phyloP scores from a whole-genome alignment of 768 basidiomycete genomes.

The Rhizopogon vinicolor region DNA sequence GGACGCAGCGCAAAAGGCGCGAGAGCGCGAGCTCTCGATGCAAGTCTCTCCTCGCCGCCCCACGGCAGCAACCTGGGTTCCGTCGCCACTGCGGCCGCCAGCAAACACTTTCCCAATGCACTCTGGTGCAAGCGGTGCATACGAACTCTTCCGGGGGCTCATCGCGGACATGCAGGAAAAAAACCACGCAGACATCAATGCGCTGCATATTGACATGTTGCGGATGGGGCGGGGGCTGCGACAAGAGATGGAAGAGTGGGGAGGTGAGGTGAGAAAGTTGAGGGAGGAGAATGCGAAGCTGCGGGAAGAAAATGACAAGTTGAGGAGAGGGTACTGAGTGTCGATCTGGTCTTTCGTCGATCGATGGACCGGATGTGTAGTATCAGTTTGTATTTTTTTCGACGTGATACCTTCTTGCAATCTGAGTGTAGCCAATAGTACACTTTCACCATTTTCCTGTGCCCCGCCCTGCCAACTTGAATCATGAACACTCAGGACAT shows the following conservation, averaged over 20 bases:
- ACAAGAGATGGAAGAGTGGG: slow-evolving; percentile 56
- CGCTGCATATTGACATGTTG: slow-evolving; percentile 69
- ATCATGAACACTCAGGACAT: no score
- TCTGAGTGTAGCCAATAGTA: not conserved
- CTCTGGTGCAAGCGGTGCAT: slow-evolving; percentile 21
- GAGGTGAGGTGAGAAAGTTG: slow-evolving; percentile 46
- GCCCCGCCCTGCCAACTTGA: no score
- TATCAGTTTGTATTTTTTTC: not conserved
- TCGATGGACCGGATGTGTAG: not conserved
- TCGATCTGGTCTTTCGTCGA: not conserved
- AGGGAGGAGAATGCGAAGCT: slow-evolving; percentile 46
- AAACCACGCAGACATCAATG: slow-evolving; percentile 66
- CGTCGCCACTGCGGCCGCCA: slow-evolving; percentile 33
- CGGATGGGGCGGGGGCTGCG: slow-evolving; percentile 63
- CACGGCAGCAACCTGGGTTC: slow-evolving; percentile 30
- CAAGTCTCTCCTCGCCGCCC: slow-evolving; percentile 56
- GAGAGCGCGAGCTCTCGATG: slow-evolving; percentile 38
- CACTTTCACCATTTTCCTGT: not conserved
- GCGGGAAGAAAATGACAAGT: slow-evolving; percentile 61
- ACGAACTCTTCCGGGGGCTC: slow-evolving; percentile 64
- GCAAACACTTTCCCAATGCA: slow-evolving; percentile 21
- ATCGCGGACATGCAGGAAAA: slow-evolving; percentile 73
- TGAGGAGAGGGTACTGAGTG: slow-evolving; percentile 39
- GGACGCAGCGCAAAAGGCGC: slow-evolving; percentile 15
- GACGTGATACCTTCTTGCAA: not conserved